A percentile compares a stretch with the other conserved stretches of the same genome.
phyloP scores from a whole-genome alignment of 805 yeast genomes.

The Saccharomycopsis sp. region DNA sequence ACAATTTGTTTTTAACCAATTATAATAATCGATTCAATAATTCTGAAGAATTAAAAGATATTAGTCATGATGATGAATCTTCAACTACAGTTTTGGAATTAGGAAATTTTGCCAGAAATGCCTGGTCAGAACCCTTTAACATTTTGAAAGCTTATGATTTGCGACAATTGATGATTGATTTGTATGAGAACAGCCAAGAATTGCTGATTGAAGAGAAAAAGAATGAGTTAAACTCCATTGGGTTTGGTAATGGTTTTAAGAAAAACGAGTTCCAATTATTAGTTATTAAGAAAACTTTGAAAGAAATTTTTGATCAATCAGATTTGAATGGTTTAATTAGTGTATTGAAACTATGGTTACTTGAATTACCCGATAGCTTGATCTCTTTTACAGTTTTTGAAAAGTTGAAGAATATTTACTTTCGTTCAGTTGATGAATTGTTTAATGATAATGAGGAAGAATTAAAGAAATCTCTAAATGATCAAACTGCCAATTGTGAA shows the following conservation, averaged over 20 bases:
- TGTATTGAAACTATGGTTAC: conserved; percentile 41
- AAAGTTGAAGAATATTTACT: conserved; percentile 17
- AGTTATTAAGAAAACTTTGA: conserved; percentile 3
- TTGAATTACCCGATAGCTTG: conserved; percentile 52
- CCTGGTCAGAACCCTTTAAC: conserved; percentile 17
- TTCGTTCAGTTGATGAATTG: conserved; percentile 1
- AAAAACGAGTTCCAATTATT: conserved; percentile 4
- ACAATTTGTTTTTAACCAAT: conserved; percentile 6
- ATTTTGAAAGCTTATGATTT: conserved; percentile 14
- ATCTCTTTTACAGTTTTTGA: conserved; percentile 30
- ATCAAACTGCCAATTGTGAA: background rate
- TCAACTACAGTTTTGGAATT: conserved; percentile 7
- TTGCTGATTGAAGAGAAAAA: conserved; percentile 1
- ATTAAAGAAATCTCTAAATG: no score
- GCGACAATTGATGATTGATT: conserved; percentile 6
- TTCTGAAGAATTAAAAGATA: background rate
- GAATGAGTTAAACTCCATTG: conserved; percentile 9
- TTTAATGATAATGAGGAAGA: background rate
- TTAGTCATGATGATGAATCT: background rate
- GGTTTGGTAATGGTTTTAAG: background rate
- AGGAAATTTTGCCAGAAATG: conserved; percentile 11
- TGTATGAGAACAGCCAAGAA: conserved; percentile 9
- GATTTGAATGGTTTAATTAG: conserved; percentile 23
- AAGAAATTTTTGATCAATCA: background rate
- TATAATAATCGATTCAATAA: conserved; percentile 10